Evolutionary conservation across 352 stramenopile genomes (phyloP).

Genomic region (Phytophthora kernoviae): DNA sequence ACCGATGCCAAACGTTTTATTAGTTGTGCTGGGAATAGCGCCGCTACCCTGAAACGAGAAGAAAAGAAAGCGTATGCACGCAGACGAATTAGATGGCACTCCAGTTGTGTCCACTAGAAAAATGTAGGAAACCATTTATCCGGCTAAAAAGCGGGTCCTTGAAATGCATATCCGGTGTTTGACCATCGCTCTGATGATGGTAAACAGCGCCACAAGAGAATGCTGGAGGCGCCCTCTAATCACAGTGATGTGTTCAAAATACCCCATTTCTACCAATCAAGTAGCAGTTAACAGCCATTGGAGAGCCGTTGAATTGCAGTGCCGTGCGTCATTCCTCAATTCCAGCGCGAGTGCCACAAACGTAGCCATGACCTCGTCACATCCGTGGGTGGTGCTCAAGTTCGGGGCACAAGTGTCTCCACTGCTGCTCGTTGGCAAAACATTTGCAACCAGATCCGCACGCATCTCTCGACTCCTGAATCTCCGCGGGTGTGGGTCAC

Average conservation of each 20-base stretch:
- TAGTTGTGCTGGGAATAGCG: too few relatives aligned
- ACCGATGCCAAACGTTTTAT: slow-evolving; percentile 1
- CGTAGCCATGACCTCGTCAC: slow-evolving; percentile 15
- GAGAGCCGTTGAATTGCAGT: slow-evolving; percentile 12
- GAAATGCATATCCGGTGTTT: too few relatives aligned
- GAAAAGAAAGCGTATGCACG: slow-evolving; percentile 14
- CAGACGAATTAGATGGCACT: slow-evolving; percentile 8
- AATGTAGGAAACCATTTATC: neutral
- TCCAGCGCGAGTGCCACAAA: slow-evolving; percentile 9
- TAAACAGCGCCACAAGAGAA: too few relatives aligned
- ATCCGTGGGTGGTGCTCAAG: slow-evolving; percentile 87
- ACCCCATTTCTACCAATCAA: slow-evolving; percentile 25
- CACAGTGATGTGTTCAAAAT: slow-evolving; percentile 3
- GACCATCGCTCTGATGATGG: too few relatives aligned
- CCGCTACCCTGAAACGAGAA: slow-evolving; percentile 14
- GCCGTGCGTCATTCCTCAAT: slow-evolving; percentile 24
- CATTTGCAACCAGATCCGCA: slow-evolving; percentile 77
- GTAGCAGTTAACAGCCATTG: slow-evolving; percentile 15
- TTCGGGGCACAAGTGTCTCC: slow-evolving; percentile 91
- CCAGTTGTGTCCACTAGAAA: neutral
- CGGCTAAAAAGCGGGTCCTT: neutral
- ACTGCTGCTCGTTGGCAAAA: slow-evolving; percentile 75
- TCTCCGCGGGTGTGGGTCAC: slow-evolving; percentile 82
- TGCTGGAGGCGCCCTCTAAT: neutral
- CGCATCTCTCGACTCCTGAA: slow-evolving; percentile 46